A percentile compares a stretch with the other conserved stretches of the same genome.
phyloP scores from a whole-genome alignment of 2,329 filamentous ascomycete species.

The Trichothecium roseum region DNA sequence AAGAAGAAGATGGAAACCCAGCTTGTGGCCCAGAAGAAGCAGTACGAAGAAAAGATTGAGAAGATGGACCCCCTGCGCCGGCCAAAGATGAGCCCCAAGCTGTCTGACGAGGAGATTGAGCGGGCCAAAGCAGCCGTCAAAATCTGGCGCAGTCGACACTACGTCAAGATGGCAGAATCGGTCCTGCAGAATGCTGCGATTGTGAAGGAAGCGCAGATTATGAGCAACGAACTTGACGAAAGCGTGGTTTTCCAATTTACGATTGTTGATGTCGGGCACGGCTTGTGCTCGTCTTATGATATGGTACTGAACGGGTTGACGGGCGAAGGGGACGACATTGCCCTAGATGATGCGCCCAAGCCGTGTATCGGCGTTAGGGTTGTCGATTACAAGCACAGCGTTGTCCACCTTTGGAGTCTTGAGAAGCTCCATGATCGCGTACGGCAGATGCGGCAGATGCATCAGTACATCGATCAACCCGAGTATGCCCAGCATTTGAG shows the following conservation, averaged over 20 bases:
- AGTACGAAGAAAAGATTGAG: conserved; percentile 76
- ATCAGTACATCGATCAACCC: conserved; percentile 90
- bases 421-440: conserved; percentile 85
- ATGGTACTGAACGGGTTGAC: conserved; percentile 87
- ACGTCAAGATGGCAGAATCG: conserved; percentile 87
- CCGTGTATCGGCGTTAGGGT: conserved; percentile 87
- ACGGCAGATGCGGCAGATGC: conserved; percentile 88
- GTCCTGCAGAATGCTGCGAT: conserved; percentile 79
- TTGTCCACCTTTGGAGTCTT: conserved; percentile 89
- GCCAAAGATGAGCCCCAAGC: conserved; percentile 48
- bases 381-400: conserved; percentile 76
- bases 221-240: conserved; percentile 95
- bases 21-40: conserved; percentile 70
- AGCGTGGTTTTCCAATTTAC: conserved; percentile 91
- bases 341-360: conserved; percentile 71
- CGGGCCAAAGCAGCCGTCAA: conserved; percentile 56
- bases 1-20: conserved; percentile 87
- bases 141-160: conserved; percentile 76
- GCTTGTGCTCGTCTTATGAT: conserved; percentile 88
- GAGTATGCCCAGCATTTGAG: conserved; percentile 91
- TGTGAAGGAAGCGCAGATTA: conserved; percentile 91
- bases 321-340: conserved; percentile 71
- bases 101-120: conserved; percentile 63
- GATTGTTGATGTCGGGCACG: conserved; percentile 80
- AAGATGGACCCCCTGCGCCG: conserved; percentile 57